Conservation (phyloP, 495 filamentous ascomycete genomes). For the Staphylotrichum longicolle region DNA sequence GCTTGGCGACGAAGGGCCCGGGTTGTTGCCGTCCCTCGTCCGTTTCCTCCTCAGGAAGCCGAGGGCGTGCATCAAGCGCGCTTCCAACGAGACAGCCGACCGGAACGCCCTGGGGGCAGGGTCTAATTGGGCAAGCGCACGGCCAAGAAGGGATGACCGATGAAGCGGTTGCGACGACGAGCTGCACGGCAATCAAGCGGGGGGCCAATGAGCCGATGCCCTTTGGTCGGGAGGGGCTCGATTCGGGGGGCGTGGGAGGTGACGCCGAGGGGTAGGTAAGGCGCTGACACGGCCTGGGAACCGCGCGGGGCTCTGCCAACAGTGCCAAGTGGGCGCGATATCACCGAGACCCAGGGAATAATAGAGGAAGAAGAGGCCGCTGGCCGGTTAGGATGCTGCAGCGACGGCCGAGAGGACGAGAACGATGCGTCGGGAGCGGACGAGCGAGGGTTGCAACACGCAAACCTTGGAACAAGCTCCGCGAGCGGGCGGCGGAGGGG, state of each 20-base stretch:
- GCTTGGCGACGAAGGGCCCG: constrained; percentile 56
- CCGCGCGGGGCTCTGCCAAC: neutral
- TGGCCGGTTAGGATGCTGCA: neutral
- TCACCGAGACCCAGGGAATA: neutral
- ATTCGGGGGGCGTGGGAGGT: neutral
- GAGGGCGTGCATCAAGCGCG: constrained; percentile 64
- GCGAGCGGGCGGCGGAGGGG: constrained; percentile 7
- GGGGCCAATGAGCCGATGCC: constrained; percentile 30
- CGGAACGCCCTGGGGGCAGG: constrained; percentile 10
- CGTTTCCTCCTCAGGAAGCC: constrained; percentile 96
- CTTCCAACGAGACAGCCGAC: constrained; percentile 23
- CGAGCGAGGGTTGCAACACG: constrained; percentile 10
- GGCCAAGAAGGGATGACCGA: constrained; percentile 15
- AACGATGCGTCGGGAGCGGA: neutral
- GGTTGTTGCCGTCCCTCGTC: constrained; percentile 68
- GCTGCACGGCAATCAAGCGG: constrained; percentile 31
- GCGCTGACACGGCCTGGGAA: neutral
- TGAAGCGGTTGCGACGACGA: constrained; percentile 18
- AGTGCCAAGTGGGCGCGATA: neutral
- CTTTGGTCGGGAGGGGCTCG: constrained; percentile 17
- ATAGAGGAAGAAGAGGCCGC: neutral
- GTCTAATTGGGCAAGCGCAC: constrained; percentile 28
- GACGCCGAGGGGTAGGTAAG: neutral
- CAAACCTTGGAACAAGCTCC: neutral
- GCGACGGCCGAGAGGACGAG: neutral